Evolutionary conservation across 176 grass and related monocot genomes (phyloP), one percentile per base, ranked within the genome.

Genomic region (Olyra latifolia): DNA sequence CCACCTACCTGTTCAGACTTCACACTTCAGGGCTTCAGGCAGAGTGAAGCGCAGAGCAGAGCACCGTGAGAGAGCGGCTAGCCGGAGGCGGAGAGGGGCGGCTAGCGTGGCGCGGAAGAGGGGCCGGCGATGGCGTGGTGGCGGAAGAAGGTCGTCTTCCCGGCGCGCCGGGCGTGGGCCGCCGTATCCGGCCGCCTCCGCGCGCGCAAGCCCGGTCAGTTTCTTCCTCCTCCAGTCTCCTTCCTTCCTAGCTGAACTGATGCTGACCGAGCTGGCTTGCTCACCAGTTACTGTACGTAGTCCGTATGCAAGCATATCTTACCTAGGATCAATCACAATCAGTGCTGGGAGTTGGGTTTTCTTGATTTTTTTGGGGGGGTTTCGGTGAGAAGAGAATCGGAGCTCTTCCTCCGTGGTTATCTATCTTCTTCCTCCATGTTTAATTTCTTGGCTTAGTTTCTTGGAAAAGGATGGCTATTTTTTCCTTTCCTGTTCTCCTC

Each of bases 61-160:
- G 19, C 48, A 50, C 48, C 48, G 48, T 8, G 49, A 8, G 49
- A 23, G 54, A 24, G 10, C 0, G 53, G 23, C 23, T 25, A 25
- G 55, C 57, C 12, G 13, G 47, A 50, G 15, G 6, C 17, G 14
- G 60, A 32, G 12, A 7, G 4, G 44, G 39, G 20, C 27, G 30
- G 58, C 17, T 30, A 39, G 17, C 56, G 23, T 47, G 19, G 65
- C 56, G 23, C 81, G 62, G 54, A 1, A 48, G 35, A 13, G 22
- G n/a, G 11, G 29, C 14, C 0, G 71, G 60, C 5, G 81, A 88
- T 78, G 87, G 81, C 78, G 20, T 80, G 87, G 89, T 94, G 87
- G 94, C 71, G 74, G 84, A 88, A 82, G 84, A 97, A 94, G 89
- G 80, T 89, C 50, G 84, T 82, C 49, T 82, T 75, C 68, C 84